Evolutionary conservation across 2,329 filamentous ascomycete genomes (phyloP).

Genomic region (Nemania diffusa): DNA sequence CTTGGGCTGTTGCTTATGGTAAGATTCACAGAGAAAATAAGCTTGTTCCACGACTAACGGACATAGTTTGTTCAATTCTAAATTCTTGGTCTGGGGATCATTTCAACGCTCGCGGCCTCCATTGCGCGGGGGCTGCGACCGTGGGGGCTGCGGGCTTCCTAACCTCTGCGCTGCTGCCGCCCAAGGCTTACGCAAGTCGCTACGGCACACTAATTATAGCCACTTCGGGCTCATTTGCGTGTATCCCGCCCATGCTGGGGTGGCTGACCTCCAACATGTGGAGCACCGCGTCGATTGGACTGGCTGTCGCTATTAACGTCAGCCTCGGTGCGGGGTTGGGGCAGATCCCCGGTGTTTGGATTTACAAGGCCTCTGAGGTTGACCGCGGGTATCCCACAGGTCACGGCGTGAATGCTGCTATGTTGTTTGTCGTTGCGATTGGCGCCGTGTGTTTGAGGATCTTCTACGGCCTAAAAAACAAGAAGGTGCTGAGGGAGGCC

Average conservation of each 20-base stretch:
- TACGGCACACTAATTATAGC: slow-evolving; percentile 78
- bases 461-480: slow-evolving; percentile 65
- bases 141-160: slow-evolving; percentile 64
- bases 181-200: slow-evolving; percentile 67
- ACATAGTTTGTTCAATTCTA: slow-evolving; percentile 51
- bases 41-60: slow-evolving; percentile 28
- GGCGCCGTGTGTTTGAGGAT: slow-evolving; percentile 55
- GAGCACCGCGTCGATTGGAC: slow-evolving; percentile 71
- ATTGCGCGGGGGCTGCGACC: slow-evolving; percentile 56
- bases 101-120: slow-evolving; percentile 64
- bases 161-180: slow-evolving; percentile 70
- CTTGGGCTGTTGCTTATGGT: slow-evolving; percentile 66
- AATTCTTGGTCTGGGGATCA: slow-evolving; percentile 71
- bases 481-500: slow-evolving; percentile 48
- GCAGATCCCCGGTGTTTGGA: slow-evolving; percentile 79
- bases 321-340: slow-evolving; percentile 73
- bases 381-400: slow-evolving; percentile 73
- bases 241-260: slow-evolving; percentile 73
- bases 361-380: slow-evolving; percentile 73
- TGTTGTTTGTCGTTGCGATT: slow-evolving; percentile 47
- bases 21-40: slow-evolving; percentile 17
- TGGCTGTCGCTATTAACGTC: slow-evolving; percentile 77
- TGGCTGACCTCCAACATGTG: slow-evolving; percentile 76
- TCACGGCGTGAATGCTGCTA: slow-evolving; percentile 65
- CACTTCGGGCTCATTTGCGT: slow-evolving; percentile 72